Conservation (phyloP, 2,329 filamentous ascomycete genomes). For the Trichoderma sp. region DNA sequence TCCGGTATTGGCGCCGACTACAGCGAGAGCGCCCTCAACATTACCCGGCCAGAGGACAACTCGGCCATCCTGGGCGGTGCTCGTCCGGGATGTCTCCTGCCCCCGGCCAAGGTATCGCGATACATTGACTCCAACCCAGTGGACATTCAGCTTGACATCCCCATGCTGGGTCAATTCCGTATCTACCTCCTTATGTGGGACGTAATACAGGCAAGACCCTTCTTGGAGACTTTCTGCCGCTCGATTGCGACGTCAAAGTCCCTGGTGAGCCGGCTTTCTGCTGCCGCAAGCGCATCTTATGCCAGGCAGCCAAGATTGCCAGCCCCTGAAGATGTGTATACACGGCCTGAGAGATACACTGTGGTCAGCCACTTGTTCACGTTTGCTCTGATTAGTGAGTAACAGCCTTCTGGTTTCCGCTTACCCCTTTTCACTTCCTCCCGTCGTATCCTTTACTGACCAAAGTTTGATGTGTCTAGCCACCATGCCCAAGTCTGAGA, state of each 20-base stretch:
- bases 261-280: constrained; percentile 58
- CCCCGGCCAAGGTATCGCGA: constrained; percentile 67
- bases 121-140: constrained; percentile 77
- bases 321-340: constrained; percentile 62
- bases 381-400: constrained; percentile 63
- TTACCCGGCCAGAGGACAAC: constrained; percentile 31
- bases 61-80: constrained; percentile 45
- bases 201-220: constrained; percentile 52
- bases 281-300: constrained; percentile 60
- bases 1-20: constrained; percentile 67
- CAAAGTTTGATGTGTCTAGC: constrained; percentile 37
- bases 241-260: constrained; percentile 50
- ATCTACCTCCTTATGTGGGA: constrained; percentile 69
- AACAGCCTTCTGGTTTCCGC: background rate
- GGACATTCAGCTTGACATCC: constrained; percentile 74
- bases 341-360: constrained; percentile 66
- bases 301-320: constrained; percentile 53
- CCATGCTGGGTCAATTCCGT: constrained; percentile 72
- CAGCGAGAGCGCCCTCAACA: constrained; percentile 50
- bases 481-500: constrained; percentile 56
- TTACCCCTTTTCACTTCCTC: background rate
- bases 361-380: constrained; percentile 67
- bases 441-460: background rate
- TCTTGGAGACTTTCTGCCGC: constrained; percentile 58
- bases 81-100: constrained; percentile 54